Percentiles rank a stretch among this genome's conserved stretches.
phyloP scores from a whole-genome alignment of 2,329 filamentous ascomycete genomes.

The Falciphora oryzae region DNA sequence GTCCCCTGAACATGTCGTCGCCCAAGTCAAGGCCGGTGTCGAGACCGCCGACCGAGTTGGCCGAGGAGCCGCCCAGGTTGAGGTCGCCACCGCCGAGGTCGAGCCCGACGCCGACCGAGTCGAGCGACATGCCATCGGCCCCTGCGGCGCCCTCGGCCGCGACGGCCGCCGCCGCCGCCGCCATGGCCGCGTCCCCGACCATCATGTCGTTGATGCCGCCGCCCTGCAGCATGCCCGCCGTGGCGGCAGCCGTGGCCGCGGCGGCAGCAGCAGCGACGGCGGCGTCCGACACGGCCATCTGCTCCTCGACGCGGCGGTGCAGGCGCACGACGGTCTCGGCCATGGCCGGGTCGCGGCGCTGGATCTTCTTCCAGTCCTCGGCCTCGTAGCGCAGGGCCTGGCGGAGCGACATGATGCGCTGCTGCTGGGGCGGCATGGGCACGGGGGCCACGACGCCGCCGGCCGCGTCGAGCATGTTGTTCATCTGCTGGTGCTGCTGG shows the following conservation, averaged over 20 bases:
- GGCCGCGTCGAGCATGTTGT: conserved; percentile 27
- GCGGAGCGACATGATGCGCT: conserved; percentile 49
- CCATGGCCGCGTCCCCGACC: conserved; percentile 6
- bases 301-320: conserved; percentile 59
- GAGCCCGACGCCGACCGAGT: conserved; percentile 5
- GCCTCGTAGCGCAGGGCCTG: conserved; percentile 54
- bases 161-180: conserved; percentile 5
- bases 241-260: neutral
- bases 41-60: conserved; percentile 12
- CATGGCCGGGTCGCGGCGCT: conserved; percentile 45
- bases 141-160: neutral
- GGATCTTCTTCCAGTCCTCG: conserved; percentile 50
- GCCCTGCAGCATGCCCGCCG: neutral
- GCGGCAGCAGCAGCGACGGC: conserved; percentile 9
- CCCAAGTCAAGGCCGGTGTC: conserved; percentile 13
- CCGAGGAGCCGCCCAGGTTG: conserved; percentile 11
- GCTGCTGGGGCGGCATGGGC: conserved; percentile 28
- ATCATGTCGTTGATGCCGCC: conserved; percentile 2
- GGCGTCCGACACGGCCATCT: conserved; percentile 37
- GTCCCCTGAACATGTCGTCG: conserved; percentile 19
- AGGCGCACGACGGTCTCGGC: conserved; percentile 60
- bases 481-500: conserved; percentile 5
- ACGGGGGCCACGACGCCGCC: conserved; percentile 20
- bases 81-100: conserved; percentile 8
- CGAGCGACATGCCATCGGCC: conserved; percentile 10